phyloP scores from a whole-genome alignment of 371 early-diverging fungal genomes.

The Batkoa obscura region DNA sequence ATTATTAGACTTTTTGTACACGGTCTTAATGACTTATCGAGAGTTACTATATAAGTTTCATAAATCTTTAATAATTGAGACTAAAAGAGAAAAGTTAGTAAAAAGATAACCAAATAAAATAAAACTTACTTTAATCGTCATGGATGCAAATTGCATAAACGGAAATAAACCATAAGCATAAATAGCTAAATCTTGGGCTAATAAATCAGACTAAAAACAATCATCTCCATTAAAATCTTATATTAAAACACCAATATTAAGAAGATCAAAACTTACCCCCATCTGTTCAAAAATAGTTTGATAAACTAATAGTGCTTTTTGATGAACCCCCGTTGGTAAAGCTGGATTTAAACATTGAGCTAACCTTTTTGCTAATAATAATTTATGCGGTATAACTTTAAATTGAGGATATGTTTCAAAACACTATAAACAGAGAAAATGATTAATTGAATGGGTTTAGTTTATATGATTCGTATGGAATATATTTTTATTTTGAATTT shows the following conservation, averaged over 20 bases:
- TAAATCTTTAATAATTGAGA: slow-evolving; percentile 60
- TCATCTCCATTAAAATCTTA: not conserved
- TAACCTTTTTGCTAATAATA: slow-evolving; percentile 79
- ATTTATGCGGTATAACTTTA: slow-evolving; percentile 60
- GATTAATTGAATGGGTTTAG: too few relatives aligned
- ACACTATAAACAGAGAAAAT: slow-evolving; percentile 18
- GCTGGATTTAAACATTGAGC: slow-evolving; percentile 97
- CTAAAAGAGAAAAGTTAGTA: slow-evolving; percentile 14
- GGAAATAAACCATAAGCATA: slow-evolving; percentile 86
- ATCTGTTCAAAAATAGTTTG: slow-evolving; percentile 65
- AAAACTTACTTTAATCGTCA: slow-evolving; percentile 48
- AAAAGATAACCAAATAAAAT: not conserved
- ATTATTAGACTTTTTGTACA: slow-evolving; percentile 63
- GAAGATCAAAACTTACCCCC: slow-evolving; percentile 27
- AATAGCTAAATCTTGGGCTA: slow-evolving; percentile 60
- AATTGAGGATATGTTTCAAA: slow-evolving; percentile 65
- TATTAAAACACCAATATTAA: not conserved
- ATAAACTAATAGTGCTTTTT: slow-evolving; percentile 87
- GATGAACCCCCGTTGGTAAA: slow-evolving; percentile 97
- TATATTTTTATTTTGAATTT: too few relatives aligned
- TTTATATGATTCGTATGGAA: too few relatives aligned
- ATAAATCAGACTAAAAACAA: slow-evolving; percentile 32
- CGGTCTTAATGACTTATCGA: slow-evolving; percentile 43
- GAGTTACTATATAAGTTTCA: slow-evolving; percentile 48
- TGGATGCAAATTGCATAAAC: slow-evolving; percentile 69